Conservation (phyloP, 805 yeast genomes). For the Maudiozyma serrabonitensis region DNA sequence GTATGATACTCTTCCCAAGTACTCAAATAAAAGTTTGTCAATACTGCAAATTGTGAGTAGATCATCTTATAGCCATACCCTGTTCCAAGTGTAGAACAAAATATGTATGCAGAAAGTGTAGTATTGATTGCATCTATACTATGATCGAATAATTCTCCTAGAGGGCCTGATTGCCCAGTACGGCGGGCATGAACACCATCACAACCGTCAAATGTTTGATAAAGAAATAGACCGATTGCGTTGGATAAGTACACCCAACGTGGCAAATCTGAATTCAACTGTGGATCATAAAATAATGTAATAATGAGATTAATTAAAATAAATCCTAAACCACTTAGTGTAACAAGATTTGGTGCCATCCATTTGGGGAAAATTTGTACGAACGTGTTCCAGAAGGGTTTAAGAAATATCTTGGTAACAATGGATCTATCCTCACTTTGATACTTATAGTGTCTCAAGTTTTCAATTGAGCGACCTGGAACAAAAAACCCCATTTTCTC, state of each 20-base stretch:
- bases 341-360: constrained; percentile 90
- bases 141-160: constrained; percentile 92
- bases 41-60: constrained; percentile 59
- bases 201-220: constrained; percentile 93
- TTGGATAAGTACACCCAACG: constrained; percentile 67
- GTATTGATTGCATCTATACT: constrained; percentile 72
- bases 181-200: constrained; percentile 94
- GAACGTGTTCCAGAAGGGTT: constrained; percentile 72
- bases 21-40: constrained; percentile 75
- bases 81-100: constrained; percentile 65
- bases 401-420: constrained; percentile 62
- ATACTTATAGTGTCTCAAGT: constrained; percentile 49
- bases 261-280: constrained; percentile 50
- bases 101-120: constrained; percentile 64
- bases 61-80: constrained; percentile 58
- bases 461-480: constrained; percentile 41
- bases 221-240: constrained; percentile 76
- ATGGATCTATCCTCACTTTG: constrained; percentile 75
- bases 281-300: constrained; percentile 67
- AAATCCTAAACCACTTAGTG: constrained; percentile 72
- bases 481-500: constrained; percentile 54
- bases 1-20: constrained; percentile 97
- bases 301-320: constrained; percentile 52
- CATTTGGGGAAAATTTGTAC: constrained; percentile 66
- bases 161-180: constrained; percentile 89